Evolutionary conservation across 2,329 filamentous ascomycete species (phyloP), one percentile per base, ranked within the genome.

Genomic region (Botrytis hyacinthi): DNA sequence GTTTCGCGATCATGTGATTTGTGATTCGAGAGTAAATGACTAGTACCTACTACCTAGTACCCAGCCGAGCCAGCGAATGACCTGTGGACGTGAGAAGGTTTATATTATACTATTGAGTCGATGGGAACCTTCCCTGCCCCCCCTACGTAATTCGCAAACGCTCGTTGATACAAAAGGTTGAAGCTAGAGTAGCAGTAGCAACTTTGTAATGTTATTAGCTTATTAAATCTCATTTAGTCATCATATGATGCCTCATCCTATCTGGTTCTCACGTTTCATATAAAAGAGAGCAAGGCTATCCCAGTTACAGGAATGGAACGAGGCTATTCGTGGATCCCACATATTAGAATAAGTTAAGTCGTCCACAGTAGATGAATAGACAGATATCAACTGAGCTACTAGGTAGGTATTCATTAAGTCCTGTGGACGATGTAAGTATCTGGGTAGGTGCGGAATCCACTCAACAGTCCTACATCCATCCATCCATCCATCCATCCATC

Each of bases 251-350:
- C n/a, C 18, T 37, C 29, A 66, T 20, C 26, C 12, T 26, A 66
- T 35, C 32, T 16, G 22, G 12, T 66, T 66, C 29, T 51, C 44
- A 22, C 26, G 63, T 66, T 66, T 66, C 29, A 66, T 51, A 14
- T 66, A 48, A 37, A 54, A 48, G 46, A 67, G 46, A 29, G 46
- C 65, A 54, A 29, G 46, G 65, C 32, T 29, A n/a, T 67, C 65
- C 65, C n/a, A n/a, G 65, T 29, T 29, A 14, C 7, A 18, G 51
- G n/a, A 18, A 29, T 8, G 14, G 51, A 57, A 54, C 18, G 46
- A 51, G 35, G 32, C 29, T 6, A 26, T 48, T 44, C 42, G 42
- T 46, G 62, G 18, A 46, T 44, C 61, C 9, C n/a, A 46, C 46
- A 51, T 26, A 26, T 51, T 26, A 26, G 9, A 4, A 26, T 26